These are phyloP conservation scores for Priceomyces melissophilus DNA, from an alignment of 805 yeast genomes.

Conservation along the genomic window DNA sequence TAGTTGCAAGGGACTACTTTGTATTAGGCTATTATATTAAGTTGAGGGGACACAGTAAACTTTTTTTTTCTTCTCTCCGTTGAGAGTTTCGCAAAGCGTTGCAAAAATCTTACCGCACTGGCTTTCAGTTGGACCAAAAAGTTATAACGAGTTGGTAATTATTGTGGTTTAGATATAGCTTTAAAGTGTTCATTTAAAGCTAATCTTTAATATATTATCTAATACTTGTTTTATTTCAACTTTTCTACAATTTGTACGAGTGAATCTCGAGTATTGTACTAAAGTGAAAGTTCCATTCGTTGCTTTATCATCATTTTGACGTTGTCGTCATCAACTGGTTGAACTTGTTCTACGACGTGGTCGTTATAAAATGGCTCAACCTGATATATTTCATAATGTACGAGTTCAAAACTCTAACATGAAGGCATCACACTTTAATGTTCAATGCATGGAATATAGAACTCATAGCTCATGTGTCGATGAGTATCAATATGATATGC, in stretches of 20 bases:
- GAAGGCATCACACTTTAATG: constrained; percentile 37
- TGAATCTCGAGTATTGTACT: no score
- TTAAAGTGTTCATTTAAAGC: neutral
- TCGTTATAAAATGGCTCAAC: constrained; percentile 9
- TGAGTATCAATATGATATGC: constrained; percentile 46
- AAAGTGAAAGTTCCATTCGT: neutral
- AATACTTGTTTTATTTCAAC: no score
- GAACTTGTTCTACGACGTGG: neutral
- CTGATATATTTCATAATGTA: constrained; percentile 32
- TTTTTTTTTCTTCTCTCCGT: neutral
- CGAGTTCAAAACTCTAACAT: constrained; percentile 28
- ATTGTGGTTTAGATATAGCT: no score
- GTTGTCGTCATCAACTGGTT: no score
- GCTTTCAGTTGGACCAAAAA: neutral
- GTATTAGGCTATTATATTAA: no score
- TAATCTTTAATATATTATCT: no score
- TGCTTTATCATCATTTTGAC: neutral
- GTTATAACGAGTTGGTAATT: neutral
- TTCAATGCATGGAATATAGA: constrained; percentile 46
- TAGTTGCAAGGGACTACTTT: no score
- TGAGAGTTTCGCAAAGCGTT: no score
- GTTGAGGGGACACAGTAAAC: no score
- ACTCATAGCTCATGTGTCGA: constrained; percentile 40
- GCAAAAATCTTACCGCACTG: no score
- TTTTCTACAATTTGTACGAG: no score